Percentiles rank a stretch among this genome's conserved stretches.
These are phyloP conservation scores for Dendrobium chrysotoxum DNA, from an alignment of 106 monocot species.

Conservation along the genomic window DNA sequence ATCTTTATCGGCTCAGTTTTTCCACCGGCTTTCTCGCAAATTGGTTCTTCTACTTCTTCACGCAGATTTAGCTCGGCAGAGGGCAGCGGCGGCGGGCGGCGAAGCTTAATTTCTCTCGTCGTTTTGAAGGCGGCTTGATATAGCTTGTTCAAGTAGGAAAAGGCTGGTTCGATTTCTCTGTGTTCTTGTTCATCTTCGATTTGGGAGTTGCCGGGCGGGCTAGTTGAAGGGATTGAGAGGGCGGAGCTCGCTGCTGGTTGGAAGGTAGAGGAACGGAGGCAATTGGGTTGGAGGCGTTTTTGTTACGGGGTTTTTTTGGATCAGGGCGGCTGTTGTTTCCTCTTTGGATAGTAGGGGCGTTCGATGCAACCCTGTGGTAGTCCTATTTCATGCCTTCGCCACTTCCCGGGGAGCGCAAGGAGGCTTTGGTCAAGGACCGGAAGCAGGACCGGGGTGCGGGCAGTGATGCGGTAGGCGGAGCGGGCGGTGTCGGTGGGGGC, in stretches of 20 bases:
- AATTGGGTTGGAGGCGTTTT: not conserved
- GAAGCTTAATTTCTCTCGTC: not conserved
- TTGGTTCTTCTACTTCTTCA: not conserved
- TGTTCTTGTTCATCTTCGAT: not conserved
- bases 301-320: not conserved
- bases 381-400: slow-evolving; percentile 77
- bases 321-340: not conserved
- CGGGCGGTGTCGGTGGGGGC: slow-evolving; percentile 16
- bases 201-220: not conserved
- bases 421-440: slow-evolving; percentile 49
- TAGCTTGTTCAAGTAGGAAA: not conserved
- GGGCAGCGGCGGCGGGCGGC: not conserved
- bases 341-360: slow-evolving; percentile 16
- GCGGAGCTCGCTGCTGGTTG: not conserved
- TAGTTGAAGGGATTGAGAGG: not conserved
- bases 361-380: slow-evolving; percentile 43
- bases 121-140: not conserved
- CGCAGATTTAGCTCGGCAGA: not conserved
- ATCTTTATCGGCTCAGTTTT: slow-evolving; percentile 12
- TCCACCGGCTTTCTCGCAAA: not conserved
- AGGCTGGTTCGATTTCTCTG: not conserved
- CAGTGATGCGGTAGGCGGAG: slow-evolving; percentile 28
- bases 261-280: not conserved
- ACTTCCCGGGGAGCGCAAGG: slow-evolving; percentile 66
- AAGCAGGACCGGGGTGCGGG: slow-evolving; percentile 41